These are phyloP conservation scores for Plasmodium chabaudi DNA, from an alignment of 169 alveolate species.

Conservation along the genomic window DNA sequence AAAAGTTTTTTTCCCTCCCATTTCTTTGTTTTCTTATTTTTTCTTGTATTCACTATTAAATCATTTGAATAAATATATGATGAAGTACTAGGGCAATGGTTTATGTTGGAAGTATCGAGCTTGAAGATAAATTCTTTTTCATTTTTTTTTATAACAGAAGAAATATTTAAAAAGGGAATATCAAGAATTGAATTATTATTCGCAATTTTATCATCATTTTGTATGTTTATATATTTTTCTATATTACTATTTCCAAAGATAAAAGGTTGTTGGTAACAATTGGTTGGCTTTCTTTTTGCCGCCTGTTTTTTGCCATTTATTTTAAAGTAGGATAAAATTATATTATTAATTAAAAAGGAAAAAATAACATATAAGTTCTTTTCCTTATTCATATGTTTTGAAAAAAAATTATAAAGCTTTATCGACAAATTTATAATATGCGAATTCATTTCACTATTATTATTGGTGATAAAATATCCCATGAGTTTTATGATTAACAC, in stretches of 20 bases:
- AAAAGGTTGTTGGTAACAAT: too few relatives aligned
- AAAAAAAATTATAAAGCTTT: constrained; percentile 31
- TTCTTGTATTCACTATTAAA: too few relatives aligned
- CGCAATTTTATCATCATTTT: background rate
- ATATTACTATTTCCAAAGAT: too few relatives aligned
- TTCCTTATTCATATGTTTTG: constrained; percentile 16
- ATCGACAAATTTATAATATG: constrained; percentile 27
- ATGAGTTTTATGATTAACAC: constrained; percentile 22
- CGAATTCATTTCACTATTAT: constrained; percentile 19
- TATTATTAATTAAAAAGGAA: constrained; percentile 34
- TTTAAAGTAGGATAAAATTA: constrained; percentile 31
- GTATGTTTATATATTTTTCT: background rate
- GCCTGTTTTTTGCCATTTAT: constrained; percentile 3
- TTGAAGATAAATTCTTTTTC: too few relatives aligned
- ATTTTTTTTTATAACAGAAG: too few relatives aligned
- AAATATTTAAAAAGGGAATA: too few relatives aligned
- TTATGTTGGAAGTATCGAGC: too few relatives aligned
- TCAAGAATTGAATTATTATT: too few relatives aligned
- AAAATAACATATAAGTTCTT: constrained; percentile 17
- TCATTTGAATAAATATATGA: too few relatives aligned
- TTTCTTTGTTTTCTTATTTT: too few relatives aligned
- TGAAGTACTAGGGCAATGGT: too few relatives aligned
- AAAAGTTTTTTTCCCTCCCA: too few relatives aligned
- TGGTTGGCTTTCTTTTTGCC: background rate
- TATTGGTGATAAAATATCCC: constrained; percentile 26